Evolutionary conservation across 1,139 yeast genomes (phyloP), one percentile per base, ranked within the genome.

Genomic region (Nakaseomyces glabratus): DNA sequence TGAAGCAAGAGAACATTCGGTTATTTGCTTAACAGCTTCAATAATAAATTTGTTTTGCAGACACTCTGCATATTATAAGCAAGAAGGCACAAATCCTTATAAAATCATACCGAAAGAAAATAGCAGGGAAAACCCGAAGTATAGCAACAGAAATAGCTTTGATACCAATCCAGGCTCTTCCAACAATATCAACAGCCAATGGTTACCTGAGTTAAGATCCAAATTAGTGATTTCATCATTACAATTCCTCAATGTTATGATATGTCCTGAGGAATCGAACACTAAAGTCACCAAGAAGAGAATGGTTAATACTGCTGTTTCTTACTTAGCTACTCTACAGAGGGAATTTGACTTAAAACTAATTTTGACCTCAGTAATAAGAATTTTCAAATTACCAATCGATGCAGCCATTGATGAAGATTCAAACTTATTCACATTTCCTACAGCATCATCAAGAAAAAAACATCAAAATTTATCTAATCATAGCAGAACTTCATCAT

Each of bases 201-300:
- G 10, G 28, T 36, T 28, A 58, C 66, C 24, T 71, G 76, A 44
- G 20, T 52, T 75, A 38, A 63, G 85, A 44, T 63, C 69, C 35
- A 55, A 69, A 21, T 64, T 76, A 44, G 72, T 76, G 1, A 65
- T 78, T 1, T 66, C 72, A 42, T 62, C 85, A 1, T 56, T 76
- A 24, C 88, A 84, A 49, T 57, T 82, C 13, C 60, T 86, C 22
- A 65, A 79, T 2, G 51, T 75, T 10, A 68, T 82, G 67, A 50
- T 80, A 9, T 71, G 71, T 1, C 82, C 82, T 52, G 79, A 86
- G 2, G 50, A 81, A 16, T 88, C 86, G 8, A 29, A 42, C 54
- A 4, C 61, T 60, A 4, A 77, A 73, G 21, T n/a, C 6, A 4
- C 4, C 4, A 20, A 25, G 35, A 29, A 19, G 10, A 15, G 33